Percentiles rank a stretch among this genome's conserved stretches.
These are phyloP conservation scores for Trichophaea hybrida DNA, from an alignment of 2,329 filamentous ascomycete genomes.

Conservation along the genomic window DNA sequence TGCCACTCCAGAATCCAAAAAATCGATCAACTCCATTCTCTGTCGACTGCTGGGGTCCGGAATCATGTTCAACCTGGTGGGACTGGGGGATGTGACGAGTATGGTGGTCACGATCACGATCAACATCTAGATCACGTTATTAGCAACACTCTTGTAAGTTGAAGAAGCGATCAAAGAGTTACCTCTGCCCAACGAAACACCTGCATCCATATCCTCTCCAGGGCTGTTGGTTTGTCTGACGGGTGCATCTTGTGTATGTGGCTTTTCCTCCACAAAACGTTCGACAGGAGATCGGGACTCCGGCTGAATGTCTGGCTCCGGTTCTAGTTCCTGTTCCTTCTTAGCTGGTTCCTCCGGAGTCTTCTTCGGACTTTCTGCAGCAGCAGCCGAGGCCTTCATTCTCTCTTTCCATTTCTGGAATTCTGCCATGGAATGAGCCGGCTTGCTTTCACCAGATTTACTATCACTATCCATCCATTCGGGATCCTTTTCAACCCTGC, in stretches of 20 bases:
- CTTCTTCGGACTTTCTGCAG: slow-evolving; percentile 16
- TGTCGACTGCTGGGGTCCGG: slow-evolving; percentile 20
- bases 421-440: slow-evolving; percentile 38
- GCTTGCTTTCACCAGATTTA: slow-evolving; percentile 32
- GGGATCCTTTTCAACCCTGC: slow-evolving; percentile 35
- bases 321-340: slow-evolving; percentile 6
- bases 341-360: slow-evolving; percentile 16
- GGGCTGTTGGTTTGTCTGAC: neutral
- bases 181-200: neutral
- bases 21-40: slow-evolving; percentile 35
- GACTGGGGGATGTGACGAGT: slow-evolving; percentile 2
- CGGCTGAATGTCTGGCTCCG: neutral
- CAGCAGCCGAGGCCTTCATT: slow-evolving; percentile 34
- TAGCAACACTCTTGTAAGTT: neutral
- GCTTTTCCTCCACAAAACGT: neutral
- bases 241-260: neutral
- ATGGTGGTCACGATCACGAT: neutral
- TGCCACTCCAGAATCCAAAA: slow-evolving; percentile 35
- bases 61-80: slow-evolving; percentile 12
- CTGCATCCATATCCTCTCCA: slow-evolving; percentile 1
- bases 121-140: neutral
- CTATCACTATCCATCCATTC: slow-evolving; percentile 39
- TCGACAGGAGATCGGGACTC: neutral
- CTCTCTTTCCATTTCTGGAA: slow-evolving; percentile 44
- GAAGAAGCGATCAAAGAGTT: neutral